Conservation (phyloP, 495 filamentous ascomycete genomes). For the Mycothermus thermophilus region DNA sequence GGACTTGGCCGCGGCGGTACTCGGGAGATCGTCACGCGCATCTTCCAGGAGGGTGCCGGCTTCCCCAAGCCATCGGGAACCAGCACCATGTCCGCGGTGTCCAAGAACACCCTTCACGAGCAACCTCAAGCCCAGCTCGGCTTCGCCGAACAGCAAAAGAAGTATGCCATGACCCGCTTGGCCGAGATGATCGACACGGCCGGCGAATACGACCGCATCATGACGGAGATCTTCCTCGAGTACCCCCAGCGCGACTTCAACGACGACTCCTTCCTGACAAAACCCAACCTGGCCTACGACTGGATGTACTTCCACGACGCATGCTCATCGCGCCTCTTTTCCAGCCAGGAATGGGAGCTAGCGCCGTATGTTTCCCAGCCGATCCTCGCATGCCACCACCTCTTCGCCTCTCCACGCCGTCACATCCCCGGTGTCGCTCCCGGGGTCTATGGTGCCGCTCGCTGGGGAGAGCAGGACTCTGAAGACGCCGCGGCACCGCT, state of each 20-base stretch:
- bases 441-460: conserved; percentile 13
- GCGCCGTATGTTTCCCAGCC: conserved; percentile 72
- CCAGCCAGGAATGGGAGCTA: conserved; percentile 78
- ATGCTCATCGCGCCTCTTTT: conserved; percentile 58
- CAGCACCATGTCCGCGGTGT: not conserved
- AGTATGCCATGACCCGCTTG: conserved; percentile 62
- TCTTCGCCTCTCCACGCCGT: conserved; percentile 58
- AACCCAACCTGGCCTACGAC: conserved; percentile 74
- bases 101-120: conserved; percentile 25
- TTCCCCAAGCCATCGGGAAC: conserved; percentile 47
- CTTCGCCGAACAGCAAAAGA: conserved; percentile 66
- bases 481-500: conserved; percentile 41
- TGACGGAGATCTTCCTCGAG: conserved; percentile 62
- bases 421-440: conserved; percentile 22
- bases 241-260: conserved; percentile 81
- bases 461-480: conserved; percentile 37
- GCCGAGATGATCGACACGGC: conserved; percentile 78
- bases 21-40: conserved; percentile 69
- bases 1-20: conserved; percentile 64
- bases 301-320: conserved; percentile 91
- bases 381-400: conserved; percentile 75
- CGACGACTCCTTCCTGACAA: conserved; percentile 81
- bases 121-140: conserved; percentile 37
- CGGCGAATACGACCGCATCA: conserved; percentile 76
- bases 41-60: conserved; percentile 78